Conservation (phyloP, 495 filamentous ascomycete species). For the Antarctomyces pellizariae region DNA sequence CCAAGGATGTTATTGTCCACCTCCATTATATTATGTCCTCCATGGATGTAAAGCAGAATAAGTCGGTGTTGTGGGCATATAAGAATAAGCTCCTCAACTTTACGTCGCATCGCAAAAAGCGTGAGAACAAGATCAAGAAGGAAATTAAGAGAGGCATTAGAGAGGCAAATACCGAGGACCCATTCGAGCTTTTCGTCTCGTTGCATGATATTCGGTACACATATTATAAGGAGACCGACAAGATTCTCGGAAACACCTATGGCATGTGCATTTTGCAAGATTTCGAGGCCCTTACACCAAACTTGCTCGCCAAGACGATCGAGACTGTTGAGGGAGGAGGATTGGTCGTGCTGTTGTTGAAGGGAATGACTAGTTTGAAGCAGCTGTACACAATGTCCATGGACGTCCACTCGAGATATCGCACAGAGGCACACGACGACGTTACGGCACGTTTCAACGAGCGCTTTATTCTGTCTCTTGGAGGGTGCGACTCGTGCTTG, state of each 20-base stretch:
- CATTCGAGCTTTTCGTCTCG: conserved; percentile 94
- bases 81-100: conserved; percentile 94
- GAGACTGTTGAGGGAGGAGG: conserved; percentile 97
- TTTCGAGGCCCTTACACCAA: conserved; percentile 94
- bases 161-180: conserved; percentile 86
- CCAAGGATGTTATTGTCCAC: conserved; percentile 93
- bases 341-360: conserved; percentile 69
- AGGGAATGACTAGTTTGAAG: conserved; percentile 92
- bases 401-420: conserved; percentile 92
- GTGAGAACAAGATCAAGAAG: conserved; percentile 92
- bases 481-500: conserved; percentile 80
- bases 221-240: conserved; percentile 99
- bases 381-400: conserved; percentile 94
- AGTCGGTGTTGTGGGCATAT: conserved; percentile 97
- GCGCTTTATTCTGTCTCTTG: conserved; percentile 85
- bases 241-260: conserved; percentile 95
- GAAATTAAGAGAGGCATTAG: conserved; percentile 90
- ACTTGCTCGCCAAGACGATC: conserved; percentile 79
- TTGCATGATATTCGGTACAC: conserved; percentile 95
- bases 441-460: conserved; percentile 95
- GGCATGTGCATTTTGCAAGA: conserved; percentile 98
- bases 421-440: conserved; percentile 91
- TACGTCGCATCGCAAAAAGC: conserved; percentile 84
- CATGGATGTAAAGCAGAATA: conserved; percentile 83
- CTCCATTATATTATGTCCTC: conserved; percentile 84